Conservation (phyloP, 2,329 filamentous ascomycete genomes). For the Diaporthe aspalathi region DNA sequence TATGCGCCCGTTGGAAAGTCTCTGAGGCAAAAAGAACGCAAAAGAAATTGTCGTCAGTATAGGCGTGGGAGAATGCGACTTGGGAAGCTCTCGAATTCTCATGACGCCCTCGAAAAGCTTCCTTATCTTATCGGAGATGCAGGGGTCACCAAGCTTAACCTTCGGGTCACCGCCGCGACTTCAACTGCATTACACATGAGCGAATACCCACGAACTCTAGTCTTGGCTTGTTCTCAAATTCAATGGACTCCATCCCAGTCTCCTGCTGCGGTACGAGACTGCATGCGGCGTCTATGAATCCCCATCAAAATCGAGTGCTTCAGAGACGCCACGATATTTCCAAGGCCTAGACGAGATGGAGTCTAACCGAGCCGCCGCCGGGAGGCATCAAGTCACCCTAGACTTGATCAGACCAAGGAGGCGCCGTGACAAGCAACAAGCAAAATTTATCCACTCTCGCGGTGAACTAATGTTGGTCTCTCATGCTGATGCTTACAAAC, state of each 20-base stretch:
- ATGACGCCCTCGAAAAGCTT: conserved; percentile 32
- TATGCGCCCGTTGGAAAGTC: neutral
- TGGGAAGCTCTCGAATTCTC: neutral
- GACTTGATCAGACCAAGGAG: neutral
- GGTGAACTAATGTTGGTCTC: neutral
- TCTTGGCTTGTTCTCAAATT: neutral
- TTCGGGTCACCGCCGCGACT: neutral
- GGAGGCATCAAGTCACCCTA: neutral
- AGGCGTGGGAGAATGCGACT: neutral
- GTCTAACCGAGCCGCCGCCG: neutral
- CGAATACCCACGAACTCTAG: neutral
- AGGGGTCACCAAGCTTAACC: neutral
- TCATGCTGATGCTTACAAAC: neutral
- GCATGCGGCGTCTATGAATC: too few relatives aligned
- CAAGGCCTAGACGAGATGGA: neutral
- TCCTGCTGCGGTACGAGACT: neutral
- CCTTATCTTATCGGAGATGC: conserved; percentile 35
- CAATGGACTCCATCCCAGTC: neutral
- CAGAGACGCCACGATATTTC: neutral
- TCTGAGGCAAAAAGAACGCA: neutral
- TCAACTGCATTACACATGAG: neutral
- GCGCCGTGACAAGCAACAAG: neutral
- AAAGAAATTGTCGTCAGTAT: neutral
- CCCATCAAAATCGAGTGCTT: neutral
- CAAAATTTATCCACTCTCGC: neutral